These are phyloP conservation scores for Scutellaria galericulata DNA, from an alignment of 257 asterid genomes.

Conservation along the genomic window DNA sequence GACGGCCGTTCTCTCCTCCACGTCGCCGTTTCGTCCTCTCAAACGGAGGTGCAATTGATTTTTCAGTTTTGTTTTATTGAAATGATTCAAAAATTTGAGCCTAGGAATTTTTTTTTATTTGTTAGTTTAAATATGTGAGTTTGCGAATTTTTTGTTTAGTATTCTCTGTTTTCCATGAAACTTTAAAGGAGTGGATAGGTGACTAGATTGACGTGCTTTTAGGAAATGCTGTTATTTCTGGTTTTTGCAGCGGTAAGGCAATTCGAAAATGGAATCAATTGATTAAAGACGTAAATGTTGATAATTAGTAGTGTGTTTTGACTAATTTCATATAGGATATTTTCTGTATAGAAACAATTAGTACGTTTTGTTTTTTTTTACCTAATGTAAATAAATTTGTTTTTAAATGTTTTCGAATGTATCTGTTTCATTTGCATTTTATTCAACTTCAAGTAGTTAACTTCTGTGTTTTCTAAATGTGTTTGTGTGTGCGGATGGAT, in stretches of 20 bases:
- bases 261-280: conserved; percentile 12
- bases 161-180: background rate
- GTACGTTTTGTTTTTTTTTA: too few species aligned
- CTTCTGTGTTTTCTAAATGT: background rate
- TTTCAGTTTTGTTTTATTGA: background rate
- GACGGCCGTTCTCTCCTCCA: conserved; percentile 92
- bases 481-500: conserved; percentile 28
- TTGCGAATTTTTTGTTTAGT: background rate
- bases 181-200: conserved; percentile 4
- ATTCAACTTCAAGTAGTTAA: background rate
- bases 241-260: background rate
- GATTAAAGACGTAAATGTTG: background rate
- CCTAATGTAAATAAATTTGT: background rate
- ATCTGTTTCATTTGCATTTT: background rate
- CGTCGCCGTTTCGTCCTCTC: conserved; percentile 82
- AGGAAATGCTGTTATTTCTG: background rate
- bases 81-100: background rate
- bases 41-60: conserved; percentile 54
- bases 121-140: conserved; percentile 1
- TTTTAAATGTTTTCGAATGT: background rate
- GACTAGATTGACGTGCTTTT: background rate
- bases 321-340: background rate
- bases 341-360: background rate
- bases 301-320: background rate
- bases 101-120: background rate